A percentile compares a stretch with the other conserved stretches of the same genome.
These are phyloP conservation scores for Peterozyma xylosa DNA, from an alignment of 805 yeast genomes.

Conservation along the genomic window DNA sequence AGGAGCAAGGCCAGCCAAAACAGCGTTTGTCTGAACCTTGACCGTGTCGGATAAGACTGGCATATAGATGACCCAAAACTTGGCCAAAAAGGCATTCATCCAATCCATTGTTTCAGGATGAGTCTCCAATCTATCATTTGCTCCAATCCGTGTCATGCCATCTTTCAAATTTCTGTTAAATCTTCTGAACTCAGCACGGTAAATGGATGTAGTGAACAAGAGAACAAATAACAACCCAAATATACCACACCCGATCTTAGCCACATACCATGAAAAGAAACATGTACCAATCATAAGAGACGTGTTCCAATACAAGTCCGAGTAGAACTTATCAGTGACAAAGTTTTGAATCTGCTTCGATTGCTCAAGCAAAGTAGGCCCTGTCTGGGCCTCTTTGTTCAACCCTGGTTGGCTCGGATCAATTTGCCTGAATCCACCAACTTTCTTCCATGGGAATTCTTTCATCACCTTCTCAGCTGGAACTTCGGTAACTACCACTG, in stretches of 20 bases:
- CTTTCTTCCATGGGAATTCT: constrained; percentile 25
- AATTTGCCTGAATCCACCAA: constrained; percentile 20
- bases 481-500: too few species aligned
- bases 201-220: constrained; percentile 56
- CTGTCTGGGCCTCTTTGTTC: constrained; percentile 8
- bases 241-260: constrained; percentile 57
- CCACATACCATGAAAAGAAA: constrained; percentile 62
- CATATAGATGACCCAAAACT: constrained; percentile 87
- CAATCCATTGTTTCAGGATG: constrained; percentile 72
- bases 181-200: constrained; percentile 67
- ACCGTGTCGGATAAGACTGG: constrained; percentile 77
- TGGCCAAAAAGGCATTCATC: constrained; percentile 69
- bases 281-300: constrained; percentile 63
- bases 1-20: constrained; percentile 65
- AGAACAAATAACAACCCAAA: constrained; percentile 55
- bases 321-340: constrained; percentile 59
- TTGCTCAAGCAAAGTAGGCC: constrained; percentile 6
- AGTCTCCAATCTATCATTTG: constrained; percentile 57
- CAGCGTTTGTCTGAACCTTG: constrained; percentile 58
- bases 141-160: constrained; percentile 60
- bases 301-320: constrained; percentile 70
- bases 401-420: constrained; percentile 18
- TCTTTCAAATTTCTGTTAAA: constrained; percentile 69
- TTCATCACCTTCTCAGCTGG: background rate
- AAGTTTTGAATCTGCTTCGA: constrained; percentile 44